phyloP scores from a whole-genome alignment of 2,329 filamentous ascomycete genomes.

The Xenosphaeropsis pyriputrescens region DNA sequence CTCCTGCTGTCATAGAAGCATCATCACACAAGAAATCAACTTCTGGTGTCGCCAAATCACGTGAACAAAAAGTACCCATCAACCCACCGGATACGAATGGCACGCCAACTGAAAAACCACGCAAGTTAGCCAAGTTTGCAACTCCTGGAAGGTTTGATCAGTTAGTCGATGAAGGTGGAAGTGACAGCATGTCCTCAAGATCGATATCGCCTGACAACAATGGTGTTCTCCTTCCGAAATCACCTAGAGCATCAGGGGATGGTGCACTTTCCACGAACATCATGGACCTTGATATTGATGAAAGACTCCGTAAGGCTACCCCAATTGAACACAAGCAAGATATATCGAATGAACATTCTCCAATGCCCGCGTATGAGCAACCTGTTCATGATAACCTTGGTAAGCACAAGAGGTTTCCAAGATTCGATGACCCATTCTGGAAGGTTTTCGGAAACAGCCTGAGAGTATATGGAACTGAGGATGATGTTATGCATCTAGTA shows the following conservation, averaged over 20 bases:
- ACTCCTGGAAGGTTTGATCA: conserved; percentile 1
- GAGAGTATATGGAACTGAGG: conserved; percentile 16
- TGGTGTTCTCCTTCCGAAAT: neutral
- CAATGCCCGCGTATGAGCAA: neutral
- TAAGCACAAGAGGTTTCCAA: neutral
- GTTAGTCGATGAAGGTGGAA: neutral
- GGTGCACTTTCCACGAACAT: neutral
- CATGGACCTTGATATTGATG: conserved; percentile 1
- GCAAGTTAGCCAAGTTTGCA: neutral
- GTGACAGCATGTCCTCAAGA: neutral
- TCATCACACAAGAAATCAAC: neutral
- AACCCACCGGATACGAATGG: neutral
- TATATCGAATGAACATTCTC: neutral
- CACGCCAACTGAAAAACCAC: neutral
- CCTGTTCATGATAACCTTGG: neutral
- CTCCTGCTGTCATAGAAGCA: neutral
- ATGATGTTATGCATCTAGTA: neutral
- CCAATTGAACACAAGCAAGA: neutral
- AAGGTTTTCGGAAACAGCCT: conserved; percentile 15
- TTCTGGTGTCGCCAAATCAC: neutral
- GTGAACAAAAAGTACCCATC: neutral
- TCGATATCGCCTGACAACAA: neutral
- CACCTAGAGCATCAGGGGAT: neutral
- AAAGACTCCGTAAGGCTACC: neutral
- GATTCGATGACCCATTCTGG: conserved; percentile 12